Conservation (phyloP, 1,284 basidiomycete species). For the Trichosporon coremiiforme region DNA sequence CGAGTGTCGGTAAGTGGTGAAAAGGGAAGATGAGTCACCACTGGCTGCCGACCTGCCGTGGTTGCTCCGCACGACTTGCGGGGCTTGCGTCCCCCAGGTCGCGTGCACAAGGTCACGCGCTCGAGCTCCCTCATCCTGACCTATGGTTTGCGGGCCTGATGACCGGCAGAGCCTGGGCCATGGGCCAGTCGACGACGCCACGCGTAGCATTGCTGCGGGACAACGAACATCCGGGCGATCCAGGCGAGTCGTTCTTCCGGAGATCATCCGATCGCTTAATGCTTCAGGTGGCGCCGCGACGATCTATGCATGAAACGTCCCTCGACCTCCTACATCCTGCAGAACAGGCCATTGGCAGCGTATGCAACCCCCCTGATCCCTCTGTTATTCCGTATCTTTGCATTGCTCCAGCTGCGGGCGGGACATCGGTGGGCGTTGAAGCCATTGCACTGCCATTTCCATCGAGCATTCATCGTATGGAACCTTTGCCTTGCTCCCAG, state of each 20-base stretch:
- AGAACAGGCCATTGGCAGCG: no score
- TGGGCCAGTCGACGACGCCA: not conserved
- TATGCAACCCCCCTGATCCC: no score
- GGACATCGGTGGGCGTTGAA: no score
- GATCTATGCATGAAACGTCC: not conserved
- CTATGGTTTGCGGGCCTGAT: not conserved
- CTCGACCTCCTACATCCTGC: not conserved
- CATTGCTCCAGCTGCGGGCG: no score
- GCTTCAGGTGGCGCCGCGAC: not conserved
- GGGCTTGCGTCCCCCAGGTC: not conserved
- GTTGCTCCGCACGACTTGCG: no score
- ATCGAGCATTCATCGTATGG: no score
- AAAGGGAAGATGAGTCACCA: not conserved
- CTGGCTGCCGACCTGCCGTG: no score
- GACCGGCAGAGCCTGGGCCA: not conserved
- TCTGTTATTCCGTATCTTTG: no score
- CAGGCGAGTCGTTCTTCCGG: not conserved
- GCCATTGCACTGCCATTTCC: no score
- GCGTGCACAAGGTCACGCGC: not conserved
- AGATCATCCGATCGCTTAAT: not conserved
- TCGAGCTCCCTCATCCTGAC: not conserved
- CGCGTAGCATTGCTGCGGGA: not conserved
- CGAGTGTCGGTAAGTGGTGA: not conserved
- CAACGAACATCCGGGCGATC: not conserved
- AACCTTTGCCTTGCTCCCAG: no score